Conservation (phyloP, 2,329 filamentous ascomycete species). For the Cladobotryum protrusum region DNA sequence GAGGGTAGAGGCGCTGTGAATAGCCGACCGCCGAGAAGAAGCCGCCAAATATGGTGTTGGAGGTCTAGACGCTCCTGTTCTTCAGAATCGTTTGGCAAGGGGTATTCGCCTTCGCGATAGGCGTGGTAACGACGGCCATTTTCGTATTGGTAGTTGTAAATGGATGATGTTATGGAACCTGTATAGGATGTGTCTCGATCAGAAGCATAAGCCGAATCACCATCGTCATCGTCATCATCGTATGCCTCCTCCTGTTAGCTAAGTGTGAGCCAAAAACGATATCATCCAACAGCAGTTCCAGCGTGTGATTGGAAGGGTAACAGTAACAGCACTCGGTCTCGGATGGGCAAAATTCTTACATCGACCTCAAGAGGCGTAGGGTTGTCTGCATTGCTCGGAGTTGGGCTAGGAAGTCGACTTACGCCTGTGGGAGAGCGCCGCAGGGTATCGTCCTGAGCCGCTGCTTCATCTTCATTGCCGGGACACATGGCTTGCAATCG, state of each 20-base stretch:
- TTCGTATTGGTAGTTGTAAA: conserved; percentile 39
- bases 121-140: conserved; percentile 44
- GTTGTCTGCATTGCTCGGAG: no score
- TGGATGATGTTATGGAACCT: conserved; percentile 34
- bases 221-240: conserved; percentile 16
- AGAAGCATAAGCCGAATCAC: conserved; percentile 31
- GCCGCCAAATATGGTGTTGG: conserved; percentile 48
- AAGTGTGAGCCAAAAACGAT: not conserved
- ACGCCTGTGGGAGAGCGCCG: no score
- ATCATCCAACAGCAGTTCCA: not conserved
- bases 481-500: no score
- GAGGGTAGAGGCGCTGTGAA: conserved; percentile 38
- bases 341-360: no score
- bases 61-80: conserved; percentile 51
- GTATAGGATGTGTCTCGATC: conserved; percentile 26
- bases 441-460: no score
- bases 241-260: conserved; percentile 11
- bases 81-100: conserved; percentile 45
- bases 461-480: no score
- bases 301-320: no score
- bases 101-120: conserved; percentile 38
- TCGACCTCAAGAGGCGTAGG: no score
- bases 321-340: no score
- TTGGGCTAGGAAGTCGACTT: no score
- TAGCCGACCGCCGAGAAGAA: conserved; percentile 37